A percentile compares a stretch with the other conserved stretches of the same genome.
phyloP scores from a whole-genome alignment of 164 flowering plant species.

The Tinospora cordifolia region DNA sequence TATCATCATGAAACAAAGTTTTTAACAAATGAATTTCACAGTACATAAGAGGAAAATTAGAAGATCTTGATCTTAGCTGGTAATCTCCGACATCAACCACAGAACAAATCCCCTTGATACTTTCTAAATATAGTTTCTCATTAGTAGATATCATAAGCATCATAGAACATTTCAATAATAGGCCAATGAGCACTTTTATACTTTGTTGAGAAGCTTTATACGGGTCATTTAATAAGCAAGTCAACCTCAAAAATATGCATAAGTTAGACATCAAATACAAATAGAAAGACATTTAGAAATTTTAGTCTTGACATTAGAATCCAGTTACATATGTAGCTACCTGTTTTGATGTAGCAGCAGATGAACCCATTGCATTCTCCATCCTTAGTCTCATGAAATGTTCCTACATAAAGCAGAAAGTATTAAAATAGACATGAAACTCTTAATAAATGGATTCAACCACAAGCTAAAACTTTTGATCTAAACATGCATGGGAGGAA shows the following conservation, averaged over 20 bases:
- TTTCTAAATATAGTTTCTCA: too few species aligned
- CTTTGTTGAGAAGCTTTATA: not conserved
- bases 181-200: not conserved
- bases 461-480: not conserved
- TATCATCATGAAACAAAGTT: too few species aligned
- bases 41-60: too few species aligned
- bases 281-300: not conserved
- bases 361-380: slow-evolving; percentile 83
- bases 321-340: slow-evolving; percentile 23
- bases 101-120: too few species aligned
- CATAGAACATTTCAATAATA: too few species aligned
- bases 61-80: too few species aligned
- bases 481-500: not conserved
- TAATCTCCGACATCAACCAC: too few species aligned
- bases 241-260: not conserved
- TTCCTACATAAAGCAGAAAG: slow-evolving; percentile 37
- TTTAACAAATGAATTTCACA: too few species aligned
- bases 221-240: not conserved
- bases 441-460: not conserved
- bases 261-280: not conserved
- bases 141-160: too few species aligned
- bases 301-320: not conserved
- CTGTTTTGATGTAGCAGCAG: slow-evolving; percentile 84
- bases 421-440: not conserved
- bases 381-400: slow-evolving; percentile 79